Conservation (phyloP, 1,284 basidiomycete species). For the Microbotryum silenes-acaulis region DNA sequence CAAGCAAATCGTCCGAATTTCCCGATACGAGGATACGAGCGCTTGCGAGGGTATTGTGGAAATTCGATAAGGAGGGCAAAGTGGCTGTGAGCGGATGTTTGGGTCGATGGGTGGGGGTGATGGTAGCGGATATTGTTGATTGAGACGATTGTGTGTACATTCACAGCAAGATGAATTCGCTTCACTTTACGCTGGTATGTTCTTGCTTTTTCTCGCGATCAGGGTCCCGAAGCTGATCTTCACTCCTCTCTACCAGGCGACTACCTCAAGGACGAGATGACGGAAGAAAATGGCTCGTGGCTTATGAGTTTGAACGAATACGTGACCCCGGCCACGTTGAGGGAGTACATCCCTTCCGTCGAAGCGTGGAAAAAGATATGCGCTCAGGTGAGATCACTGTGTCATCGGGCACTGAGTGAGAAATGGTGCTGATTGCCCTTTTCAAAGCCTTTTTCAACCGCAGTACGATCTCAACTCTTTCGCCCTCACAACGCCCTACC, state of each 20-base stretch:
- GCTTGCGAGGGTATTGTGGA: constrained; percentile 58
- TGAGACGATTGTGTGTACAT: constrained; percentile 7
- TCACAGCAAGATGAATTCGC: constrained; percentile 58
- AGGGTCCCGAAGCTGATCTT: background rate
- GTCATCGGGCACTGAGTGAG: constrained; percentile 33
- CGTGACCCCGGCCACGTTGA: no score
- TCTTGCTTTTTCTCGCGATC: background rate
- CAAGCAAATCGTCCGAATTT: constrained; percentile 36
- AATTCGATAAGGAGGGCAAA: constrained; percentile 50
- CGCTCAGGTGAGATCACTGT: no score
- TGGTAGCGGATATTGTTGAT: background rate
- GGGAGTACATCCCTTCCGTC: background rate
- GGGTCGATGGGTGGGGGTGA: background rate
- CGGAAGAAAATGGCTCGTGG: constrained; percentile 42
- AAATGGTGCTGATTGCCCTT: constrained; percentile 45
- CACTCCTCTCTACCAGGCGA: constrained; percentile 39
- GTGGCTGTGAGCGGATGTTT: constrained; percentile 30
- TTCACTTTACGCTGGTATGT: constrained; percentile 66
- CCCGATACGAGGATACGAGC: constrained; percentile 66
- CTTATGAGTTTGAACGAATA: constrained; percentile 19
- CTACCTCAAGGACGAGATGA: no score
- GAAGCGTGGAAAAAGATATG: no score
- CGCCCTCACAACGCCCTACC: constrained; percentile 64
- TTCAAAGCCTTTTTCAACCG: no score
- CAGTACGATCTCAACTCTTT: constrained; percentile 85